Base-by-base conservation (phyloP, 2,329 filamentous ascomycete genomes). In the Microdochium nivale region DNA sequence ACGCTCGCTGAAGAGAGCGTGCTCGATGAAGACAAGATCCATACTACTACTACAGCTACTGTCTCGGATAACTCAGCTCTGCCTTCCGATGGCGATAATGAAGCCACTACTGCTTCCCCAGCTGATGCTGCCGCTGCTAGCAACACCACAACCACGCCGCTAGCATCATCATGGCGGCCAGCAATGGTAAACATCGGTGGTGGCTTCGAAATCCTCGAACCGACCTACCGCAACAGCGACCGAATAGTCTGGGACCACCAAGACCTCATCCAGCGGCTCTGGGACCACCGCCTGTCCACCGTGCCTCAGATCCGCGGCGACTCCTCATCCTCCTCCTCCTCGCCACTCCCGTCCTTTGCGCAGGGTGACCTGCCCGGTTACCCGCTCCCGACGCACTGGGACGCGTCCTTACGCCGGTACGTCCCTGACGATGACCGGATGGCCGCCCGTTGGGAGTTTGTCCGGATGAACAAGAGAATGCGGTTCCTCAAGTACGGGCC, bases 171-270 rank as follows among this genome's bases (percentile, higher is more conserved):
- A 1, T 92, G 88, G 88, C 72, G 76, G 49, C 79, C 81, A 2
- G 88, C 88, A 0, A 75, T 88, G 65, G 75, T 91, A 52, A 86
- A 86, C 62, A 65, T 81, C 24, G 86, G 86, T 4, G 65, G 66
- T 3, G 86, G 86, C 2, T 70, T 64, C 52, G 83, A 92, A 66
- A 66, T 73, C 2, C 65, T 83, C 43, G 68, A 75, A 3, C 71
- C 77, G 1, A 75, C 81, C 9, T 80, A 80, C 48, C 76, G 88
- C 16, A 84, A 87, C 54, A 85, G 85, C 59, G 85, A 85, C n/a
- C 78, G 88, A 2, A 88, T 92, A 56, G 85, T 94, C 58, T 88
- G 83, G 79, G 87, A 94, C 61, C 68, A 77, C 14, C 71, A 75
- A 48, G 77, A 79, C 1, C 57, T 92, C 1, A 83, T 81, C 0